Conservation (phyloP, 306 rosid species). For the Biancaea sappan region DNA sequence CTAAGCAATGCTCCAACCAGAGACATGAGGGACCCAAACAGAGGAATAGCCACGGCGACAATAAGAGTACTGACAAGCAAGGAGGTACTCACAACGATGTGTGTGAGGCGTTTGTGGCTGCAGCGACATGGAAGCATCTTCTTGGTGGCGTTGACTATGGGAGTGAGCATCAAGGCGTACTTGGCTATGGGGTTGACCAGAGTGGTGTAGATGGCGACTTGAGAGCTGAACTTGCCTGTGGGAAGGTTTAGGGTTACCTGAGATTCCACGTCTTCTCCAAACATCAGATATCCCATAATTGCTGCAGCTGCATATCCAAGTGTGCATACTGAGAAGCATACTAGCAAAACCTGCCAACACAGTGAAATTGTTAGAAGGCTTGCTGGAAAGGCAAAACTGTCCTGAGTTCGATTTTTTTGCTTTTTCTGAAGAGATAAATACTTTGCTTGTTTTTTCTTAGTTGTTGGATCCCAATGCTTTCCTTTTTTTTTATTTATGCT, state of each 20-base stretch:
- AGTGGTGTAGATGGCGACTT: constrained; percentile 25
- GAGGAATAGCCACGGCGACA: constrained; percentile 44
- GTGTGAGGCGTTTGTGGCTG: constrained; percentile 27
- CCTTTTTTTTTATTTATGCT: too few species aligned
- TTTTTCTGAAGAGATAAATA: too few species aligned
- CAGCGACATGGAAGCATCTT: constrained; percentile 14
- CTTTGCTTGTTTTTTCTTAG: too few species aligned
- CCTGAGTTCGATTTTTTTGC: too few species aligned
- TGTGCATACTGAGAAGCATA: constrained; percentile 51
- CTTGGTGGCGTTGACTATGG: constrained; percentile 40
- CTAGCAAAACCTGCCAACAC: constrained; percentile 38
- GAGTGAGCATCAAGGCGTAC: constrained; percentile 56
- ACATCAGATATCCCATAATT: constrained; percentile 50
- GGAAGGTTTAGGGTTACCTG: constrained; percentile 59
- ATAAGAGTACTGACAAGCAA: constrained; percentile 43
- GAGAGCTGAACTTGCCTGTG: constrained; percentile 40
- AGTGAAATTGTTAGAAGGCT: too few species aligned
- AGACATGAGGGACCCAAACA: constrained; percentile 43
- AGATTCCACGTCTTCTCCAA: constrained; percentile 44
- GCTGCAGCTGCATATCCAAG: constrained; percentile 51
- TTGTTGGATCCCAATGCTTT: too few species aligned
- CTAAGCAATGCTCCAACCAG: constrained; percentile 55
- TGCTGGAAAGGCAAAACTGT: too few species aligned
- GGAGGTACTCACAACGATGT: constrained; percentile 32
- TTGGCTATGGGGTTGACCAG: constrained; percentile 54